Base-by-base conservation (phyloP, 495 filamentous ascomycete species). In the Penicillium canescens region DNA sequence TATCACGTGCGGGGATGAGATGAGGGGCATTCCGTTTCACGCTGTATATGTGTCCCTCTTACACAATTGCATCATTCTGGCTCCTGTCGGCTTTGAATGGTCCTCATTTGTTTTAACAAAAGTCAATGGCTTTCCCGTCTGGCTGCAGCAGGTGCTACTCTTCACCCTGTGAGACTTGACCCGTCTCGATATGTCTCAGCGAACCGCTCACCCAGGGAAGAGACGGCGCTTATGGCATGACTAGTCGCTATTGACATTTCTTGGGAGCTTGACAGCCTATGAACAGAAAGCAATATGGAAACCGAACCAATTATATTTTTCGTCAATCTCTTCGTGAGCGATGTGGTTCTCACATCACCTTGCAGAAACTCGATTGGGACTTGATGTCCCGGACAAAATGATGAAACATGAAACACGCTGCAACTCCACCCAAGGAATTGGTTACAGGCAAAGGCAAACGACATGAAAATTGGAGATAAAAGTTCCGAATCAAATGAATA, bases 201-300 rank as follows among this genome's bases (percentile, higher is more conserved):
- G 61, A 67, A 63, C 60, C 65, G 65, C 65, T 68, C 55, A 59
- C 46, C 53, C 55, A 59, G 49, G 28, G 14, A 60, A 33, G 51
- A 10, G 52, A 59, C 42, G 69, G 72, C 72, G 72, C 72, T 73
- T 72, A 73, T 54, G 50, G 59, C 54, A 64, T 67, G 65, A 59
- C 68, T 62, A 70, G 70, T 59, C 57, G 49, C 50, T 55, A 60
- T 63, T 51, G 48, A 56, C 50, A 61, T 64, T 59, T 59, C 60
- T 69, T 68, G 61, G 39, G 53, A 63, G 54, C 46, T 57, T 61
- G 39, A 56, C 45, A 63, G 54, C 57, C 63, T 59, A 63, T 66
- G 16, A 34, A 58, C 37, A 26, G 46, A 18, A 16, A 53, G 18
- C 44, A 55, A 55, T 52, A 46, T 37, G 43, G 44, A 40, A 40